These are phyloP conservation scores for Globomyces sp. DNA, from an alignment of 371 early-diverging fungal species.

Conservation along the genomic window DNA sequence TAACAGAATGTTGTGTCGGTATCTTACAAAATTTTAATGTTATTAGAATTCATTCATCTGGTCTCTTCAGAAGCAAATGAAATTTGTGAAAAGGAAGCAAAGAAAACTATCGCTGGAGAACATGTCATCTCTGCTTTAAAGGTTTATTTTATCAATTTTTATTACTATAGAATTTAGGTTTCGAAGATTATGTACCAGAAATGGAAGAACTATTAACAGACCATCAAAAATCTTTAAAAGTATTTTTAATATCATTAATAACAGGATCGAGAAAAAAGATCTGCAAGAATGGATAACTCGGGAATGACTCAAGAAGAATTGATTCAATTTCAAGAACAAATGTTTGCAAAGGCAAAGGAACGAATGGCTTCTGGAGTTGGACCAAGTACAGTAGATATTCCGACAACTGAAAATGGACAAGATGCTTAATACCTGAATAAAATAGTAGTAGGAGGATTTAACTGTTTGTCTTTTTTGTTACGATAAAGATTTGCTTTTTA, in stretches of 20 bases:
- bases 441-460: too few species aligned
- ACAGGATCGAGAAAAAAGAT: conserved; percentile 84
- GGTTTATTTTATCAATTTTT: conserved; percentile 33
- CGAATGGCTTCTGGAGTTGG: conserved; percentile 10
- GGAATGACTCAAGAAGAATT: conserved; percentile 93
- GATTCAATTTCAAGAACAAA: conserved; percentile 79
- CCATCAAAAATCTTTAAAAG: conserved; percentile 84
- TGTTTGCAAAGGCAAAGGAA: conserved; percentile 89
- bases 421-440: too few species aligned
- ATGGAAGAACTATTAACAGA: conserved; percentile 88
- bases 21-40: not conserved
- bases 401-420: too few species aligned
- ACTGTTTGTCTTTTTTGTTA: too few species aligned
- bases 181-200: conserved; percentile 87
- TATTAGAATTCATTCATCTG: conserved; percentile 76
- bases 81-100: conserved; percentile 94
- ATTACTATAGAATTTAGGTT: conserved; percentile 70
- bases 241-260: conserved; percentile 22
- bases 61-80: conserved; percentile 94
- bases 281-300: conserved; percentile 78
- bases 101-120: conserved; percentile 98
- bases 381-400: not conserved
- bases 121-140: conserved; percentile 92
- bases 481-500: too few species aligned
- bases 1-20: conserved; percentile 87